Base-by-base conservation (phyloP, 306 rosid species). In the Ammopiptanthus mongolicus region DNA sequence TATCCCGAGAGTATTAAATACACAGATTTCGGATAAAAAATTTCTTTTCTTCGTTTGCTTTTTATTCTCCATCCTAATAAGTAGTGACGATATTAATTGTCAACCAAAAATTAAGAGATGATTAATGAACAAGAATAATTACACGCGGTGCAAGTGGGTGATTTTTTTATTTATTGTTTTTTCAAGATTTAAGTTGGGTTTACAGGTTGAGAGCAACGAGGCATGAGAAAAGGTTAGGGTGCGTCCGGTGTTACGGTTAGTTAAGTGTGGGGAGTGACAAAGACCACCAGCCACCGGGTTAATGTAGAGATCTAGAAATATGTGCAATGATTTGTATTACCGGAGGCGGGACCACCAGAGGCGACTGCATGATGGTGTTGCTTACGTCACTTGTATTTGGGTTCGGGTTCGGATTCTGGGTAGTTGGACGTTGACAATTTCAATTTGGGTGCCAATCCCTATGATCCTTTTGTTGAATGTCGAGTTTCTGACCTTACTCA, bases 131-230 rank as follows among this genome's bases (percentile, higher is more conserved):
- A 14, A 29, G n/a, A 47, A 15, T 68, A 56, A 39, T 36, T 25
- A 34, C 17, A 48, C 41, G 23, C 47, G 13, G 15, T 8, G 21
- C 37, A 19, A 36, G 78, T 19, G 60, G 67, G 12, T 61, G 42
- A 41, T 56, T 68, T 13, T 42, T 7, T 21, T 29, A 53, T 66
- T 58, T 56, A 64, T 13, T 44, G 1, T 0, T 17, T 50, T 60
- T 60, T 0, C 52, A 81, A 77, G 78, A 85, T 67, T 80, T 69
- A 56, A 74, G 67, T 31, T 77, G 87, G 86, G 59, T 75, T 80
- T 79, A 36, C 4, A 0, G 23, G 9, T 37, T 6, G 78, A 59
- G 73, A 79, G 28, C 34, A 33, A 73, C 74, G 64, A 85, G 84
- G 87, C 48, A 60, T 15, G 1, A 23, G 65, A 23, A 58, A 59